A percentile compares a stretch with the other conserved stretches of the same genome.
Conservation (phyloP, 176 grass and related monocot species). For the Otatea glauca region DNA sequence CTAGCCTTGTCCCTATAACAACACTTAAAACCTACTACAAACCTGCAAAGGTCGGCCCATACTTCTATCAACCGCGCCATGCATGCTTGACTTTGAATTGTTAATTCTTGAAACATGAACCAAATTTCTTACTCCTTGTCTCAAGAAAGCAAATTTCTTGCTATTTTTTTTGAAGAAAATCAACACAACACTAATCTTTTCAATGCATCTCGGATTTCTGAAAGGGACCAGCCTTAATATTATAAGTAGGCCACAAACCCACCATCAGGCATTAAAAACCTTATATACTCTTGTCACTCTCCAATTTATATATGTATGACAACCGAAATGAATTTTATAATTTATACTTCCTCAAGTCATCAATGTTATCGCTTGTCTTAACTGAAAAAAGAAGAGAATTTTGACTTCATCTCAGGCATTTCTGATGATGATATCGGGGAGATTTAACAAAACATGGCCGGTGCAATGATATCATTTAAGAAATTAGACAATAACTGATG, state of each 20-base stretch:
- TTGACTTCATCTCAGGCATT: conserved; percentile 31
- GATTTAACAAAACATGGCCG: conserved; percentile 48
- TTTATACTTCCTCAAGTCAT: conserved; percentile 32
- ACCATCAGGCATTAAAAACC: conserved; percentile 24
- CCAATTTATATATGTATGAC: conserved; percentile 19
- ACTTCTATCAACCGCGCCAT: conserved; percentile 16
- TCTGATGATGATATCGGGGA: conserved; percentile 18
- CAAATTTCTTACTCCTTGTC: conserved; percentile 8
- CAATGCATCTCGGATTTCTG: conserved; percentile 49
- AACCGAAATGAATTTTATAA: conserved; percentile 21
- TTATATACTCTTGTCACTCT: conserved; percentile 19
- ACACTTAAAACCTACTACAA: conserved; percentile 1
- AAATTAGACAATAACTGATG: conserved; percentile 6
- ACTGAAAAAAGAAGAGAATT: not conserved
- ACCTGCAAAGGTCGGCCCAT: conserved; percentile 8
- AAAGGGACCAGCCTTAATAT: conserved; percentile 47
- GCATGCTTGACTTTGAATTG: conserved; percentile 41
- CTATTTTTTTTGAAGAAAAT: not conserved
- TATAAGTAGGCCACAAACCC: conserved; percentile 44
- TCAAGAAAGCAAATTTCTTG: not conserved
- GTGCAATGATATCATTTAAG: conserved; percentile 42
- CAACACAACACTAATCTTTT: conserved; percentile 12
- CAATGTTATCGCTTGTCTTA: conserved; percentile 38
- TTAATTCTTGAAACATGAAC: conserved; percentile 32
- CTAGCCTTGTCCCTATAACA: conserved; percentile 29